These are phyloP conservation scores for Botrytis squamosa DNA, from an alignment of 2,329 filamentous ascomycete species.

Conservation along the genomic window DNA sequence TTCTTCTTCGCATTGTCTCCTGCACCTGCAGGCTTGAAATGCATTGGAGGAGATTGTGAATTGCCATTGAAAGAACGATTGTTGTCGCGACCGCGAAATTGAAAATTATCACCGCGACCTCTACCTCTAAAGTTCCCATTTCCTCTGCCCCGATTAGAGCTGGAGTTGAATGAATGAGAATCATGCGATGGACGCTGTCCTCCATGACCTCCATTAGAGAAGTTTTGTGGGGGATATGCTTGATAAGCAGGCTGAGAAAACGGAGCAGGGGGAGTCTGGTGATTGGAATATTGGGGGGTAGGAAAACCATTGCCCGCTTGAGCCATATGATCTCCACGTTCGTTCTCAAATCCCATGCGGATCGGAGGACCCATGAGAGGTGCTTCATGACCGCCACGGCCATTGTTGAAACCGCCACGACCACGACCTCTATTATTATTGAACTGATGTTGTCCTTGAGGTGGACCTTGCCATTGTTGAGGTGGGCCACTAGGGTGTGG, in stretches of 20 bases:
- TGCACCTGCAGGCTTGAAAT: conserved; percentile 30
- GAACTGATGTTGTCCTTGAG: conserved; percentile 46
- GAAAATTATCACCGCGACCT: conserved; percentile 42
- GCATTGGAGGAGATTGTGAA: conserved; percentile 22
- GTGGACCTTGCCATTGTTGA: conserved; percentile 40
- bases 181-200: conserved; percentile 40
- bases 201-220: conserved; percentile 31
- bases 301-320: conserved; percentile 48
- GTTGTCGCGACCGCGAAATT: conserved; percentile 42
- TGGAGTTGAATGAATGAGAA: conserved; percentile 40
- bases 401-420: conserved; percentile 41
- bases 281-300: conserved; percentile 38
- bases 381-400: conserved; percentile 45
- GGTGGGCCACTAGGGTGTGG: conserved; percentile 40
- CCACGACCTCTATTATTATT: conserved; percentile 36
- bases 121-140: conserved; percentile 43
- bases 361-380: conserved; percentile 55
- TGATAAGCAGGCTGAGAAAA: conserved; percentile 41
- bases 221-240: conserved; percentile 43
- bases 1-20: conserved; percentile 49
- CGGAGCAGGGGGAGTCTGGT: conserved; percentile 36
- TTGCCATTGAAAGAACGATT: conserved; percentile 30
- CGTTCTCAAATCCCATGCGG: conserved; percentile 53
- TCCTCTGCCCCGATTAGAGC: conserved; percentile 43
- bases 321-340: conserved; percentile 44